These are phyloP conservation scores for Phytophthora palmivora DNA, from an alignment of 352 stramenopile species.

Conservation along the genomic window DNA sequence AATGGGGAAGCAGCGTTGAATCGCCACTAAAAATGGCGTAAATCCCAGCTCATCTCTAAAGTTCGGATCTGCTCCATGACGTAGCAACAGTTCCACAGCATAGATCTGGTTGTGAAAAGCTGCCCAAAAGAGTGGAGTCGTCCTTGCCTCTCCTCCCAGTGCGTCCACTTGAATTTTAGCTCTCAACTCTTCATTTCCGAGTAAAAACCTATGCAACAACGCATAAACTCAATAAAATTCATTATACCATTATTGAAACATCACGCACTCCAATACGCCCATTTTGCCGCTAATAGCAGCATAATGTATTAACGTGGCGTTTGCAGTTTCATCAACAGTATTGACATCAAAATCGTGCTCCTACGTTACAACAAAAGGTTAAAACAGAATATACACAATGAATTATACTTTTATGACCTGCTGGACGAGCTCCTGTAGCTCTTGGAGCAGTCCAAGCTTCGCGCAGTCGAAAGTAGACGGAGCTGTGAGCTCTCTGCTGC, in stretches of 20 bases:
- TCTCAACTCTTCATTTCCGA: slow-evolving; percentile 45
- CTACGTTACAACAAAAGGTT: slow-evolving; percentile 23
- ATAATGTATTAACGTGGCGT: slow-evolving; percentile 79
- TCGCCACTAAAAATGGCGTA: slow-evolving; percentile 70
- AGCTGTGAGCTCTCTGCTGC: slow-evolving; percentile 31
- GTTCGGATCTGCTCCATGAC: slow-evolving; percentile 58
- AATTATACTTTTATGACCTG: slow-evolving; percentile 36
- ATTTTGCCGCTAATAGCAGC: slow-evolving; percentile 85
- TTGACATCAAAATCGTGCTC: slow-evolving; percentile 68
- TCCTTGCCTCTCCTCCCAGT: slow-evolving; percentile 61
- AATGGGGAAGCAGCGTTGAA: slow-evolving; percentile 80
- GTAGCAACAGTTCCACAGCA: slow-evolving; percentile 73
- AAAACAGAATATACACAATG: slow-evolving; percentile 7
- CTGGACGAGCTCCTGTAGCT: slow-evolving; percentile 64
- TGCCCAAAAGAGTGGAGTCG: slow-evolving; percentile 82
- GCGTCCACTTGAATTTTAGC: slow-evolving; percentile 53
- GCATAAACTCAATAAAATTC: neutral
- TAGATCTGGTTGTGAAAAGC: slow-evolving; percentile 84
- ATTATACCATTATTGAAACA: neutral
- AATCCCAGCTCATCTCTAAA: slow-evolving; percentile 64
- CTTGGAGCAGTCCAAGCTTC: slow-evolving; percentile 59
- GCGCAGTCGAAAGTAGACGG: slow-evolving; percentile 74
- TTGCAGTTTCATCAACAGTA: slow-evolving; percentile 47
- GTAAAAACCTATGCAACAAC: slow-evolving; percentile 50
- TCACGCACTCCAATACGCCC: slow-evolving; percentile 68